phyloP scores from a whole-genome alignment of 768 basidiomycete species.

The Lactarius psammicola region DNA sequence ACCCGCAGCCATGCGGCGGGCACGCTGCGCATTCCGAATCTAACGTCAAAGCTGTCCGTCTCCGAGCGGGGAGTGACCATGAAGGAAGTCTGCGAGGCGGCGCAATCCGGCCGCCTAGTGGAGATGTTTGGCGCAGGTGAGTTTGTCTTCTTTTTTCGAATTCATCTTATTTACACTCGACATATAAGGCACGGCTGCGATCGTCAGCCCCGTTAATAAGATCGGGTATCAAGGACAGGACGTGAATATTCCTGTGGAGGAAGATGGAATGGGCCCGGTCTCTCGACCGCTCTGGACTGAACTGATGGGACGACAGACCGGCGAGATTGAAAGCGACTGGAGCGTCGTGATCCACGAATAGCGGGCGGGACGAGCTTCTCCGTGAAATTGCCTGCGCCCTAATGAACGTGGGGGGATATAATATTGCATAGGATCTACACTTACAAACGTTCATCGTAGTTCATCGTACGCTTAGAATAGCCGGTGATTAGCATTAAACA shows the following conservation, averaged over 20 bases:
- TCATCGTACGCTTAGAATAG: background rate
- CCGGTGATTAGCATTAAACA: too few relatives aligned
- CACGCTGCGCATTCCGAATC: conserved; percentile 28
- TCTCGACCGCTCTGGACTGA: conserved; percentile 40
- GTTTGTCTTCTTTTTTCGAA: background rate
- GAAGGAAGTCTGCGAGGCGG: conserved; percentile 35
- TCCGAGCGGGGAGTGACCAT: conserved; percentile 37
- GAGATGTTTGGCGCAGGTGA: conserved; percentile 37
- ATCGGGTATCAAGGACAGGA: conserved; percentile 46
- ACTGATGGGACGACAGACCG: conserved; percentile 43
- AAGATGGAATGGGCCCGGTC: conserved; percentile 42
- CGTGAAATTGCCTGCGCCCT: background rate
- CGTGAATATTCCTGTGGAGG: conserved; percentile 41
- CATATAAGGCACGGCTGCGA: conserved; percentile 42
- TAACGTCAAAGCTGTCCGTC: conserved; percentile 32
- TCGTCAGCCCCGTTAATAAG: conserved; percentile 36
- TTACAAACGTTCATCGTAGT: background rate
- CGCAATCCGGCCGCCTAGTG: conserved; percentile 33
- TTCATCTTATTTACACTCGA: background rate
- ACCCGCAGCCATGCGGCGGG: conserved; percentile 39
- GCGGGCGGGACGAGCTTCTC: background rate
- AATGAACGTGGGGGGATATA: background rate
- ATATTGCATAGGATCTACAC: background rate
- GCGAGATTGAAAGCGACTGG: conserved; percentile 45
- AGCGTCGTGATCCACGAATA: conserved; percentile 36